Conservation (phyloP, 495 filamentous ascomycete genomes). For the Penicillium crystallinum region DNA sequence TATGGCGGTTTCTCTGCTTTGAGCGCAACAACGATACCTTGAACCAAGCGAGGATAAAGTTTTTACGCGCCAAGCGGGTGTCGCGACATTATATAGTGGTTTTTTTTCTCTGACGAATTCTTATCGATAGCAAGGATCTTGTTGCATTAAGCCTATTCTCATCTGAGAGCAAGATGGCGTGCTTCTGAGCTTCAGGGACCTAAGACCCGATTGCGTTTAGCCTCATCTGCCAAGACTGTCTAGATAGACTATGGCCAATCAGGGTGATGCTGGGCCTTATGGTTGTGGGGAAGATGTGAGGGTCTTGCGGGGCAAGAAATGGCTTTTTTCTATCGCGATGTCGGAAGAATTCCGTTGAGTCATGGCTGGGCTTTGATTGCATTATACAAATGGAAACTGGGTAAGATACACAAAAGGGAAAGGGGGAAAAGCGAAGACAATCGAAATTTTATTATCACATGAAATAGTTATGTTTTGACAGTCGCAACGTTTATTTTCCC, state of each 20-base stretch:
- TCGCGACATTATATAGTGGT: neutral
- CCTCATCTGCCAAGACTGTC: neutral
- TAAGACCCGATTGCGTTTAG: neutral
- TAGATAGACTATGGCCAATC: neutral
- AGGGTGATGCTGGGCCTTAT: neutral
- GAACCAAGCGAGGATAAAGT: neutral
- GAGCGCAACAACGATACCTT: neutral
- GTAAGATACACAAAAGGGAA: neutral
- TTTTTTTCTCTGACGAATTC: neutral
- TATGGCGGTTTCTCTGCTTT: neutral
- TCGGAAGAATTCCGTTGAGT: neutral
- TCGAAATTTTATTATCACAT: neutral
- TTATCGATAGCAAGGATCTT: neutral
- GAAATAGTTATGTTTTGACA: neutral
- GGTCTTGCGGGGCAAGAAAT: neutral
- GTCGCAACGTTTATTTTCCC: conserved; percentile 15
- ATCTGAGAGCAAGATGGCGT: neutral
- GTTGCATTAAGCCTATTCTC: neutral
- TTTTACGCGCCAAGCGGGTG: neutral
- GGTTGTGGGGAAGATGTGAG: neutral
- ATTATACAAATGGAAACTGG: neutral
- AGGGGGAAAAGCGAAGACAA: neutral
- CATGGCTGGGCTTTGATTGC: neutral
- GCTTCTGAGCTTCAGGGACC: neutral
- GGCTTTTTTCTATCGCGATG: neutral